phyloP scores from a whole-genome alignment of 805 yeast genomes.

The Wickerhamomyces tratensis region DNA sequence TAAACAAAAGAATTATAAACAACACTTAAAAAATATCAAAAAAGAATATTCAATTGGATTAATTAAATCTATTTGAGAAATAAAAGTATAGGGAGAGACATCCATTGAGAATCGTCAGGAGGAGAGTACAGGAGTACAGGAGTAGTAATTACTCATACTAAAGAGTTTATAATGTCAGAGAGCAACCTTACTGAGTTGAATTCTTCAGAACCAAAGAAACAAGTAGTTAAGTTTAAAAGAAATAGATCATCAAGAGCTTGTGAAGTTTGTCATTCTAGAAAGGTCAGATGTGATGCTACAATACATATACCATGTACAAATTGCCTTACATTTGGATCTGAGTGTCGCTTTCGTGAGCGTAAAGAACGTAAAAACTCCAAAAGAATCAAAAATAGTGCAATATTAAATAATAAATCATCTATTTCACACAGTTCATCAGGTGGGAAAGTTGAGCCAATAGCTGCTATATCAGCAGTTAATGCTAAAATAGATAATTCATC shows the following conservation, averaged over 20 bases:
- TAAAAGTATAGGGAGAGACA: too few species aligned
- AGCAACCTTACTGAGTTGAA: too few species aligned
- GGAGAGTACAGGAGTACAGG: too few species aligned
- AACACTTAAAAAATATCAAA: too few species aligned
- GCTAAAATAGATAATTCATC: constrained; percentile 19
- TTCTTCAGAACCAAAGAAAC: constrained; percentile 4
- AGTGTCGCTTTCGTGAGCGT: constrained; percentile 57
- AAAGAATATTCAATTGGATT: too few species aligned
- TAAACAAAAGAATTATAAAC: too few species aligned
- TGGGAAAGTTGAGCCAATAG: constrained; percentile 22
- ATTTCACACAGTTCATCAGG: constrained; percentile 3
- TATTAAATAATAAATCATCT: too few species aligned
- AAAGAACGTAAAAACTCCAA: constrained; percentile 31
- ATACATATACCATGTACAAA: constrained; percentile 53
- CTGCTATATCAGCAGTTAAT: constrained; percentile 21
- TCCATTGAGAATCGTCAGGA: too few species aligned
- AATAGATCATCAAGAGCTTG: constrained; percentile 62
- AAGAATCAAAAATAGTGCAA: constrained; percentile 10
- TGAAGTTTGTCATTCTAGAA: constrained; percentile 66
- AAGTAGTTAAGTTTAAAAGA: constrained; percentile 29
- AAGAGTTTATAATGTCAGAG: too few species aligned
- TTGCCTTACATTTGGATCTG: constrained; percentile 64
- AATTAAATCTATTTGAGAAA: too few species aligned
- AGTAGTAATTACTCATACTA: too few species aligned
- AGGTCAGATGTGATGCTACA: constrained; percentile 73